Evolutionary conservation across 306 rosid genomes (phyloP), one percentile per base, ranked within the genome.

Genomic region (Begonia loranthoides): DNA sequence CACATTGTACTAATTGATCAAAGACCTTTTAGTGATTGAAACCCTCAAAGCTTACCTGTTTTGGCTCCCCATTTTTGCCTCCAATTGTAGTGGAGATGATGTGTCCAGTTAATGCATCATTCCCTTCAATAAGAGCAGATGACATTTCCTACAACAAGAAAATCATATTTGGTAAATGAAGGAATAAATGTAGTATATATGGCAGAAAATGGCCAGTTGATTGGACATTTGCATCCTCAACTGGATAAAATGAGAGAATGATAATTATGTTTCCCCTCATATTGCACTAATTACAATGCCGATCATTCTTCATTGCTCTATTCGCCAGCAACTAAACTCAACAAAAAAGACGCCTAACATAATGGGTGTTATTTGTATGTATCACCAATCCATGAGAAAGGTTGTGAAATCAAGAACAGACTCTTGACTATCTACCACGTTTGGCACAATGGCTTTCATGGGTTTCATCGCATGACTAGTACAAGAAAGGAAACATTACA

Each of bases 51-150:
- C 74, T 49, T 50, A 85, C 97, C 89, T 56, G 78, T 80, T 89
- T 89, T 24, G 90, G 94, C 75, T 85, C 94, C 16, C 94, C 97
- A 72, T 89, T 82, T 73, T 82, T 79, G 51, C 97, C 97, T 57
- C 95, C 97, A 64, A 85, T 85, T n/a, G 94, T 89, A 24, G 95
- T 85, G 52, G 97, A 85, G 52, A 89, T 85, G 61, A 85, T 85
- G 65, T 85, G 90, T 62, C 97, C 97, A 15, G 95, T 82, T 64
- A 82, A 83, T 54, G 73, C 85, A 66, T 74, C 90, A 63, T 82
- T 82, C 52, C 94, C 92, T 60, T 85, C 90, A 1, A 71, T 49
- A 4, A 73, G 77, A 41, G 75, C 63, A 51, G 87, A 59, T 9
- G 95, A 73, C 97, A 85, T 89, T 58, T 85, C 95, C 97, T 89